phyloP scores from a whole-genome alignment of 306 rosid species.

The Ormosia semicastrata region DNA sequence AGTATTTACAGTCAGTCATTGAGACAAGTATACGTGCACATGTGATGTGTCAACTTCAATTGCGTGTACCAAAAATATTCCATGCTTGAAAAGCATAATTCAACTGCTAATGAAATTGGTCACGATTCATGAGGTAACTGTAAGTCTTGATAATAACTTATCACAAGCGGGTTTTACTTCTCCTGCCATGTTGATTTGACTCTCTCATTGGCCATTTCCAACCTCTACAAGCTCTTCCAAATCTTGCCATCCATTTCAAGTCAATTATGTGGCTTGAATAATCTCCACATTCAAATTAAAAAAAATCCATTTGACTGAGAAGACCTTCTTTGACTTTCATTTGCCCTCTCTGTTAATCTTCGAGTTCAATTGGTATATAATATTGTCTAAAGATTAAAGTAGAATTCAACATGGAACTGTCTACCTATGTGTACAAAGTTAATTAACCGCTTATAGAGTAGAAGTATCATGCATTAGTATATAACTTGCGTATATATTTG shows the following conservation, averaged over 20 bases:
- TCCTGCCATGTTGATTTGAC: neutral
- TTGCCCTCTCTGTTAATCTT: neutral
- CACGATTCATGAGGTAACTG: slow-evolving; percentile 8
- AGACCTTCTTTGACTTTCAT: neutral
- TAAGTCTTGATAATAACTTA: slow-evolving; percentile 15
- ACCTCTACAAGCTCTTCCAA: neutral
- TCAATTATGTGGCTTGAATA: neutral
- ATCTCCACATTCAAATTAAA: neutral
- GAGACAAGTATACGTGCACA: slow-evolving; percentile 43
- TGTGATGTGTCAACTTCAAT: slow-evolving; percentile 46
- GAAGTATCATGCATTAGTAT: too few relatives aligned
- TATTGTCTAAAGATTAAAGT: neutral
- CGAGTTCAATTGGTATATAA: neutral
- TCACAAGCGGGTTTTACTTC: neutral
- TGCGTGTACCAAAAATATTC: slow-evolving; percentile 35
- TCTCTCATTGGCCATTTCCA: neutral
- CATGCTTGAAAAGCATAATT: slow-evolving; percentile 30
- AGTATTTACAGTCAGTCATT: slow-evolving; percentile 39
- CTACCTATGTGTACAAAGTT: too few relatives aligned
- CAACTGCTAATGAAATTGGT: slow-evolving; percentile 18
- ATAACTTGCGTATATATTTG: too few relatives aligned
- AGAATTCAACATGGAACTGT: neutral
- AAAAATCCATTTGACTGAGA: neutral
- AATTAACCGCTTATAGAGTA: neutral
- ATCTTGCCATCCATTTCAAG: neutral